These are phyloP conservation scores for Coccomyxa subellipsoidea DNA, from an alignment of 163 green algal species.

Conservation along the genomic window DNA sequence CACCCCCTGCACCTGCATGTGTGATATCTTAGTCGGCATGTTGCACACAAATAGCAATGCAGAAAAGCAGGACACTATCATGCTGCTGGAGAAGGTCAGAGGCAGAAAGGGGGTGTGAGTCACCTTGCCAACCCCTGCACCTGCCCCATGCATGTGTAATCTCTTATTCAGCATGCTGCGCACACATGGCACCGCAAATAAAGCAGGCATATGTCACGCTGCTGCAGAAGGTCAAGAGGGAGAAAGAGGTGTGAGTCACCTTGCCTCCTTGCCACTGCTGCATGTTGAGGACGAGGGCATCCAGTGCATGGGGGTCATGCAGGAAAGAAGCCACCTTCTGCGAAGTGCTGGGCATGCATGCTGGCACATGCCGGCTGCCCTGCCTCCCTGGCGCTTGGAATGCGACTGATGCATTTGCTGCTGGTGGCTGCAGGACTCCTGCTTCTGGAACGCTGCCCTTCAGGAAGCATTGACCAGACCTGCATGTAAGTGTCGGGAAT, in stretches of 20 bases:
- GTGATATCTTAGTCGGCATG: not conserved
- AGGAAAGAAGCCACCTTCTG: conserved; percentile 8
- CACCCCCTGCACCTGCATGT: conserved; percentile 13
- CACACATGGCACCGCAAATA: not conserved
- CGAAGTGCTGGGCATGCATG: not conserved
- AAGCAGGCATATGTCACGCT: not conserved
- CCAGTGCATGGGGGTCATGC: conserved; percentile 47
- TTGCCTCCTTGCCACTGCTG: not conserved
- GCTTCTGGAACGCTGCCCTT: conserved; percentile 4
- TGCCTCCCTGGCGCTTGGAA: not conserved
- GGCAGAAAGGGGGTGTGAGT: not conserved
- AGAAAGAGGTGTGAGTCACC: not conserved
- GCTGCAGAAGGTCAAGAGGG: not conserved
- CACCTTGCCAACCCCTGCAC: not conserved
- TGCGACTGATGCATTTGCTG: not conserved
- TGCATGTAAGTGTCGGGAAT: not conserved
- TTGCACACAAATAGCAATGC: too few relatives aligned
- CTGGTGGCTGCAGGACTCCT: not conserved
- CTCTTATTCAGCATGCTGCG: not conserved
- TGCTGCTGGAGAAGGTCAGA: not conserved
- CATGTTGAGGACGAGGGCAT: conserved; percentile 61
- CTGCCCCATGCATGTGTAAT: not conserved
- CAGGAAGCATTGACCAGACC: conserved; percentile 27
- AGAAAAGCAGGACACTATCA: not conserved
- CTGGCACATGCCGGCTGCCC: not conserved